Evolutionary conservation across 2,329 filamentous ascomycete species (phyloP).

Genomic region (Hypoxylon sp.): DNA sequence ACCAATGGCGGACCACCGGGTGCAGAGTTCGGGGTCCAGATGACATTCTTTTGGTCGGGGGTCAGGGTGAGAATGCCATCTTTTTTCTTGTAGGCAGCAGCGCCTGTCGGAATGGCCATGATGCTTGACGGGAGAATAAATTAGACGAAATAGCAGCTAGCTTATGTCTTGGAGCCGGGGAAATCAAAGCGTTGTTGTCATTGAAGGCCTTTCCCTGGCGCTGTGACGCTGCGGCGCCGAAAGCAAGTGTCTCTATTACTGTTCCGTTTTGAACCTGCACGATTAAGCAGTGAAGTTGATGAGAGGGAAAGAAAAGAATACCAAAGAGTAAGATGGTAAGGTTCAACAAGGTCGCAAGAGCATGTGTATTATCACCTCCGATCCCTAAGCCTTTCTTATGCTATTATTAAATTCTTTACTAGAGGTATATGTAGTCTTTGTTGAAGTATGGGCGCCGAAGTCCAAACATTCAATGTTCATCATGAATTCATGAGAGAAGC

Average conservation of each 20-base stretch:
- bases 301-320: not conserved
- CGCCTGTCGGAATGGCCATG: constrained; percentile 75
- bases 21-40: constrained; percentile 82
- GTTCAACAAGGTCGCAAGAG: not conserved
- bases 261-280: not conserved
- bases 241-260: constrained; percentile 1
- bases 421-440: constrained; percentile 7
- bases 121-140: constrained; percentile 18
- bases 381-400: not conserved
- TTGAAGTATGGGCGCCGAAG: constrained; percentile 6
- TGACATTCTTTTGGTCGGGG: constrained; percentile 79
- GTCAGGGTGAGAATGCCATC: constrained; percentile 86
- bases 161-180: not conserved
- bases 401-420: not conserved
- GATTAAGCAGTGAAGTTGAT: not conserved
- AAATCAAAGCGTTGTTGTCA: not conserved
- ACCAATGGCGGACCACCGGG: constrained; percentile 74
- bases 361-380: not conserved
- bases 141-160: constrained; percentile 10
- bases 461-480: not conserved
- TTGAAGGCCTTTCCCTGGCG: not conserved
- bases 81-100: constrained; percentile 93
- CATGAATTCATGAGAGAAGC: constrained; percentile 10
- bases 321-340: not conserved
- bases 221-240: not conserved